Evolutionary conservation across 2,329 filamentous ascomycete genomes (phyloP), one percentile per base, ranked within the genome.

Genomic region (Ophiostoma populinum): DNA sequence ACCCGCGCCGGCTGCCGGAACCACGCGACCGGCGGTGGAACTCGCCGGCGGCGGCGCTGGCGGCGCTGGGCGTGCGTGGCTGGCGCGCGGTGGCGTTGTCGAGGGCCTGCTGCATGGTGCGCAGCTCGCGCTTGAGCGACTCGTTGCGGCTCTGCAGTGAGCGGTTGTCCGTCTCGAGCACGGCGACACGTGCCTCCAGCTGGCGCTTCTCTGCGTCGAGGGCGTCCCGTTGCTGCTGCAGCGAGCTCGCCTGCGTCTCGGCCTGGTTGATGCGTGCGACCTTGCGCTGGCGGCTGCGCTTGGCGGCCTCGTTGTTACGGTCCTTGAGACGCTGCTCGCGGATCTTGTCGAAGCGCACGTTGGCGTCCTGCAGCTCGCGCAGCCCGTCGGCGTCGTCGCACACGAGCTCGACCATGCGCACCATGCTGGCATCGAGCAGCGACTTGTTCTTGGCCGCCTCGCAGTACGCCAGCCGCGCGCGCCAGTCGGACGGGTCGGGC

Each of bases 271-370:
- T 45, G 5, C 42, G 41, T 20, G 36, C 33, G 16, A 43, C 35
- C 19, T 46, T 46, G 31, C 42, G 42, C 35, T 42, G 41, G 9
- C 44, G 44, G 40, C 44, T 44, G 35, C 42, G 42, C 40, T 44
- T 44, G 29, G 44, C 44, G 12, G 44, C 42, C 26, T 42, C 40
- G 36, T 46, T 46, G 44, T 46, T 46, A 39, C 41, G 42, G 42
- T 41, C 40, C 34, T 44, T 43, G 38, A 41, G 36, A 6, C 44
- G 44, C 36, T 42, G 41, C 36, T 44, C 40, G 32, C 44, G 42
- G 18, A 46, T 31, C 28, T 38, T 37, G 38, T 43, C 44, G 19
- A 46, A 41, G 6, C 42, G 38, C n/a, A 43, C 20, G 36, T 46
- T 46, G 40, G 41, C 41, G 5, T 26, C 36, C 9, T 30, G 39